Base-by-base conservation (phyloP, 202 grass and related monocot species). In the Digitaria exilis region DNA sequence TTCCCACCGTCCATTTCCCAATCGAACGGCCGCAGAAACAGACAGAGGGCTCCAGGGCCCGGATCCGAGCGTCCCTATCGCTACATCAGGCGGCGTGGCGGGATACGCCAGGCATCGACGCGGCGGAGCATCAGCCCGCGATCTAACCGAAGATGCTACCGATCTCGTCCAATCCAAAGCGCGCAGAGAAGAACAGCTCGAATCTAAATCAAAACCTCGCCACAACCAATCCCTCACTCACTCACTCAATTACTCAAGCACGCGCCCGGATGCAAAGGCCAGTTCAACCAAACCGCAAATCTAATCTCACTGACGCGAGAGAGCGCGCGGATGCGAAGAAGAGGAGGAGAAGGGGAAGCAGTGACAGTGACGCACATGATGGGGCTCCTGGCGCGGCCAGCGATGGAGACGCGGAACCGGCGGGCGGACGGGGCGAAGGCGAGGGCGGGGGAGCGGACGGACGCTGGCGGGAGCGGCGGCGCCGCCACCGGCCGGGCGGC, bases 331-430 rank as follows among this genome's bases (percentile, higher is more conserved):
- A 50, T 5, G 39, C 3, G 62, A 7, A 0, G 3, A 21, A 4
- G 16, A 1, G 6, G 14, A 4, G 1, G 9, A 44, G 18, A 14
- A 15, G 19, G 50, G n/a, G n/a, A n/a, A n/a, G 2, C 1, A n/a
- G 25, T 15, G n/a, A n/a, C n/a, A n/a, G n/a, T 16, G 6, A 50
- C 88, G 71, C 26, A 90, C 84, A 87, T 69, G 84, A 90, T 9
- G 74, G 84, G 84, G 84, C 80, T 83, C 80, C 88, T 90, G 88
- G 88, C 58, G 60, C 84, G 88, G 74, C 59, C 84, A 73, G 84
- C 50, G 84, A 90, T 1, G 88, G 84, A 86, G 88, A 86, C 80
- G 75, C 43, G 21, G 84, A 86, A 37, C 13, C 84, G 60, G 76
- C 84, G 75, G 0, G 88, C 42, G 75, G 83, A 82, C 8, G 60